A percentile compares a stretch with the other conserved stretches of the same genome.
Conservation (phyloP, 148 eudicot genomes). For the Persicaria maculosa region DNA sequence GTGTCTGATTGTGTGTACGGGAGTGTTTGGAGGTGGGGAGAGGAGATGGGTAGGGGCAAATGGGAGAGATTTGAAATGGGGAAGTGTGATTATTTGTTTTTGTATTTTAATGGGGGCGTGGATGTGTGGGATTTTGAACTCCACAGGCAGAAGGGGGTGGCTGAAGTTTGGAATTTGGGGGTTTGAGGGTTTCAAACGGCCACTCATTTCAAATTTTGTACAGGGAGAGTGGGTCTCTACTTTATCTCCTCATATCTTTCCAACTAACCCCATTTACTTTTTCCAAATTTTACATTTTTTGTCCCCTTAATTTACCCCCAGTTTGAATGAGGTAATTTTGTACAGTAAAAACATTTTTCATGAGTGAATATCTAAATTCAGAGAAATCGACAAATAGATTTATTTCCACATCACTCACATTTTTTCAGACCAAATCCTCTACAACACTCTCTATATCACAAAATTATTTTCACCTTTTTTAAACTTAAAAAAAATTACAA, state of each 20-base stretch:
- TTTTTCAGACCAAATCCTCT: too few species aligned
- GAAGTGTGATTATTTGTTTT: neutral
- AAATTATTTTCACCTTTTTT: too few species aligned
- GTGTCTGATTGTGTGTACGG: neutral
- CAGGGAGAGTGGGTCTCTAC: neutral
- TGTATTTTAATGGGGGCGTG: neutral
- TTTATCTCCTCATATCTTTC: conserved; percentile 6
- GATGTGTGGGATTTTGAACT: neutral
- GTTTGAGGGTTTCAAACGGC: conserved; percentile 11
- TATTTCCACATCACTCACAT: too few species aligned
- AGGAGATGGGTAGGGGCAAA: neutral
- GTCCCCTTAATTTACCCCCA: neutral
- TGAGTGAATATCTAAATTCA: too few species aligned
- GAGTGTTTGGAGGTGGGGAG: conserved; percentile 4
- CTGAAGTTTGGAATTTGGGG: neutral
- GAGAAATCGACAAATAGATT: too few species aligned
- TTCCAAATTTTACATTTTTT: neutral
- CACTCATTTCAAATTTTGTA: conserved; percentile 11
- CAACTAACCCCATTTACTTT: conserved; percentile 1
- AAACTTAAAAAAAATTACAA: too few species aligned
- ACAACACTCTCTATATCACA: too few species aligned
- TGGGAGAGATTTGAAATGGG: conserved; percentile 11
- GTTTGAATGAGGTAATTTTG: too few species aligned
- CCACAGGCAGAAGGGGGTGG: too few species aligned
- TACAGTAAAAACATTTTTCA: too few species aligned